Evolutionary conservation across 768 basidiomycete genomes (phyloP), one percentile per base, ranked within the genome.

Genomic region (Daedaleopsis nitida): DNA sequence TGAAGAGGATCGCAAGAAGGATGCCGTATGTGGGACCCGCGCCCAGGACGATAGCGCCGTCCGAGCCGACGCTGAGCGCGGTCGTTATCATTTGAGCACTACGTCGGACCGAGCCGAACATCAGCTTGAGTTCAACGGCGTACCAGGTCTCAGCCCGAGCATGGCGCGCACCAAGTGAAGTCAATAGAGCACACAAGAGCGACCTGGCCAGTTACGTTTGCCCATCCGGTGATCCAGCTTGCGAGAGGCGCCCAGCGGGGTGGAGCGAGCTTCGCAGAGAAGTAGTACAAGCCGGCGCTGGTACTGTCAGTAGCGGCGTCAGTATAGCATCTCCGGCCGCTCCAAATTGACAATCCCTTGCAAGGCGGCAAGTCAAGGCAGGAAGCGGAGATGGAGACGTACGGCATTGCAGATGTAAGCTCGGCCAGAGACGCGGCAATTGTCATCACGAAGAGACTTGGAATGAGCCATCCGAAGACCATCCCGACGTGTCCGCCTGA

Each of bases 31-130:
- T 91, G 2, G 85, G 80, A 1, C 86, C 87, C 19, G 80, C 62
- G 50, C 82, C 79, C n/a, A 87, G 72, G 47, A 80, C 74, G 21
- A 78, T 74, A 13, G 75, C 71, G 14, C 85, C 86, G 64, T 86
- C 77, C 5, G 86, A 81, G 39, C 76, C 76, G 1, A 90, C 87
- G 11, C 83, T 79, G 43, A 91, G 82, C 1, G 87, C 88, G 10
- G 86, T 86, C 13, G 87, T 82, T 58, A 90, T 88, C 88, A 90
- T 90, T 72, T 90, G 87, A 8, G 88, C 88, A 62, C 88, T 82
- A 49, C 13, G 23, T 35, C 17, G 21, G 19, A 34, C 10, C 23
- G 21, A 16, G 5, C n/a, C 14, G 7, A 19, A 7, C 23, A 32
- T 48, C 21, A 55, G 34, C 16, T 27, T 34, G 21, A 14, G 21